Conservation (phyloP, 1,284 basidiomycete species). For the Cutaneotrichosporon sp. region DNA sequence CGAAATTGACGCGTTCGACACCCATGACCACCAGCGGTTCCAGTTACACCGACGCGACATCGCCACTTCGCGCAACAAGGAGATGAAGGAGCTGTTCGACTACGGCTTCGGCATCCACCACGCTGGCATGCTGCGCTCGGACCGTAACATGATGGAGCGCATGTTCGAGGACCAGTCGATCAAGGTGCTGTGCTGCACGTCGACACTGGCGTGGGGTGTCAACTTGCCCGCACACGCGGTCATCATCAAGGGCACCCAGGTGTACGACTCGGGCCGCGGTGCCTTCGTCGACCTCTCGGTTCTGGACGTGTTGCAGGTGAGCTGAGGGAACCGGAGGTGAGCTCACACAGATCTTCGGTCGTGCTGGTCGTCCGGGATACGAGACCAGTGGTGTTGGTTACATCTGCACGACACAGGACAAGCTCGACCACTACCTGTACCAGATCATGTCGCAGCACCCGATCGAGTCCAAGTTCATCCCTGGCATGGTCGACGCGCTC, state of each 20-base stretch:
- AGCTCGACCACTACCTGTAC: conserved; percentile 87
- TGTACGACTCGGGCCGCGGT: conserved; percentile 87
- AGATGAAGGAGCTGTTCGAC: conserved; percentile 94
- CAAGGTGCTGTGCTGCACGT: conserved; percentile 96
- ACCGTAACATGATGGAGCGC: conserved; percentile 92
- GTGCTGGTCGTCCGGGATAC: conserved; percentile 93
- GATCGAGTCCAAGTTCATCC: conserved; percentile 94
- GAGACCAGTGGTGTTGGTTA: conserved; percentile 95
- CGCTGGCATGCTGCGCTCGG: conserved; percentile 93
- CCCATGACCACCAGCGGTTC: conserved; percentile 74
- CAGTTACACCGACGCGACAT: conserved; percentile 75
- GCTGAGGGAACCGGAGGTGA: conserved; percentile 3
- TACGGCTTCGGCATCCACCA: conserved; percentile 96
- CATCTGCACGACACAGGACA: conserved; percentile 92
- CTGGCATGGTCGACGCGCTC: conserved; percentile 84
- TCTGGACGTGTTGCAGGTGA: conserved; percentile 82
- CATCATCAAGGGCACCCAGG: conserved; percentile 96
- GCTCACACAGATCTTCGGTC: conserved; percentile 73
- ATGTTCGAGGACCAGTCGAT: conserved; percentile 90
- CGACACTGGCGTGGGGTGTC: conserved; percentile 98
- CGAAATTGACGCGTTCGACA: conserved; percentile 72
- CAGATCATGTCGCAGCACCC: conserved; percentile 88
- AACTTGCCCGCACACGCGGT: conserved; percentile 98
- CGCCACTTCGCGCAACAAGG: conserved; percentile 78
- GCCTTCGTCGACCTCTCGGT: conserved; percentile 91